Evolutionary conservation across 306 rosid genomes (phyloP).

Genomic region (Trifolium repens): DNA sequence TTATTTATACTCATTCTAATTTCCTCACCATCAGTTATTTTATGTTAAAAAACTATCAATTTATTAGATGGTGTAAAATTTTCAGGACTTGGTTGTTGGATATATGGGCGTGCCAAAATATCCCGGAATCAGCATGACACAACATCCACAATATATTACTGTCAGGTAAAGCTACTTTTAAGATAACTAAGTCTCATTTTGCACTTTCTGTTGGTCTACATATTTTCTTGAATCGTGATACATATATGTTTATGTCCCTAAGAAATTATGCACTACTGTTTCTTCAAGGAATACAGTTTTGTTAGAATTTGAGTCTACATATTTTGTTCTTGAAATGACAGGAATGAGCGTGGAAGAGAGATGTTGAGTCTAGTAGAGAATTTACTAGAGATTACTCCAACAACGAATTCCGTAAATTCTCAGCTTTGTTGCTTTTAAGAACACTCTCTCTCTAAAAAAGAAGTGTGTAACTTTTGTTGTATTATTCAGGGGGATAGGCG

Average conservation of each 20-base stretch:
- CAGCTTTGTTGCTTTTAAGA: slow-evolving; percentile 36
- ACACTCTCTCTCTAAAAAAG: slow-evolving; percentile 10
- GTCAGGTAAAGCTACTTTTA: slow-evolving; percentile 64
- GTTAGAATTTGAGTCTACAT: slow-evolving; percentile 13
- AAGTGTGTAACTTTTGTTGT: slow-evolving; percentile 28
- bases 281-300: slow-evolving; percentile 11
- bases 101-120: slow-evolving; percentile 98
- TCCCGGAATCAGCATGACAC: slow-evolving; percentile 89
- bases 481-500: slow-evolving; percentile 76
- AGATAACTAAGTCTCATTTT: slow-evolving; percentile 3
- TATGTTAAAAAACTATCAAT: slow-evolving; percentile 23
- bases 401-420: slow-evolving; percentile 64
- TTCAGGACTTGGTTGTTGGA: slow-evolving; percentile 93
- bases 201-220: not conserved
- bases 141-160: slow-evolving; percentile 96
- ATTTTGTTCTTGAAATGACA: slow-evolving; percentile 47
- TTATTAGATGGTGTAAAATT: not conserved
- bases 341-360: slow-evolving; percentile 94
- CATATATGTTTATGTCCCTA: slow-evolving; percentile 1
- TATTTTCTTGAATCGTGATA: not conserved
- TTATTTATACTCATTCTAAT: not conserved
- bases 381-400: slow-evolving; percentile 70
- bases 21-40: slow-evolving; percentile 15
- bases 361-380: slow-evolving; percentile 80
- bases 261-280: slow-evolving; percentile 19